Conservation (phyloP, 2,329 filamentous ascomycete genomes). For the Xylariaceae sp. region DNA sequence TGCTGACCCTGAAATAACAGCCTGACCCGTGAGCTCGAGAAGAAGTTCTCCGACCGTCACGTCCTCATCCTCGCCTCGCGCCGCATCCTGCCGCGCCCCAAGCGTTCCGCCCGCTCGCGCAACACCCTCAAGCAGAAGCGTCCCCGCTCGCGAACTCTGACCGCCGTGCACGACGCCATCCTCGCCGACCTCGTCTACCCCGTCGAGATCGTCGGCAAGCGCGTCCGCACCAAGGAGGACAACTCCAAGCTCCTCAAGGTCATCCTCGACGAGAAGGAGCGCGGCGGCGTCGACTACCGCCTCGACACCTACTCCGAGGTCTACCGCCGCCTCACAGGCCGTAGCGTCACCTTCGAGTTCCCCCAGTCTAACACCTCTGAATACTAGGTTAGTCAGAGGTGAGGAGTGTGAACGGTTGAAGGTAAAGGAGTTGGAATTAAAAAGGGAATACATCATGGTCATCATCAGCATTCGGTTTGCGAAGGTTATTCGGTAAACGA, state of each 20-base stretch:
- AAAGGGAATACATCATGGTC: constrained; percentile 10
- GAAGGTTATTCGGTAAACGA: constrained; percentile 23
- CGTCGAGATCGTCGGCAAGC: constrained; percentile 99
- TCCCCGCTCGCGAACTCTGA: constrained; percentile 94
- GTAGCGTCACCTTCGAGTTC: constrained; percentile 97
- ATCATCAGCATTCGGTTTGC: too few species aligned
- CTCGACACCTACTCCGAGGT: constrained; percentile 99
- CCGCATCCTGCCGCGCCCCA: constrained; percentile 97
- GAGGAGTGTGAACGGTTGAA: not conserved
- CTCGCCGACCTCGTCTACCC: constrained; percentile 97
- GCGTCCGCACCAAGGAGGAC: constrained; percentile 97
- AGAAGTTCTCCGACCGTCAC: constrained; percentile 99
- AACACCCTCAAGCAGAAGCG: constrained; percentile 98
- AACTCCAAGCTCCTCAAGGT: constrained; percentile 98
- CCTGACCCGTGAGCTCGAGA: constrained; percentile 99
- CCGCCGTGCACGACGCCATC: constrained; percentile 97
- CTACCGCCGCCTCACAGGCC: constrained; percentile 96
- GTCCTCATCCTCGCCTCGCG: constrained; percentile 98
- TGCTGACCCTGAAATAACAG: too few species aligned
- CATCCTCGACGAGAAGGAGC: constrained; percentile 99
- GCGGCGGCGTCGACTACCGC: constrained; percentile 97
- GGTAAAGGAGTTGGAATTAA: constrained; percentile 5
- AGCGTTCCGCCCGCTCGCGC: constrained; percentile 95
- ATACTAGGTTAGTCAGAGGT: constrained; percentile 60
- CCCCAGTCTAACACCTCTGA: constrained; percentile 75